Evolutionary conservation across 1,284 basidiomycete genomes (phyloP).

Genomic region (Nidula niveotomentosa): DNA sequence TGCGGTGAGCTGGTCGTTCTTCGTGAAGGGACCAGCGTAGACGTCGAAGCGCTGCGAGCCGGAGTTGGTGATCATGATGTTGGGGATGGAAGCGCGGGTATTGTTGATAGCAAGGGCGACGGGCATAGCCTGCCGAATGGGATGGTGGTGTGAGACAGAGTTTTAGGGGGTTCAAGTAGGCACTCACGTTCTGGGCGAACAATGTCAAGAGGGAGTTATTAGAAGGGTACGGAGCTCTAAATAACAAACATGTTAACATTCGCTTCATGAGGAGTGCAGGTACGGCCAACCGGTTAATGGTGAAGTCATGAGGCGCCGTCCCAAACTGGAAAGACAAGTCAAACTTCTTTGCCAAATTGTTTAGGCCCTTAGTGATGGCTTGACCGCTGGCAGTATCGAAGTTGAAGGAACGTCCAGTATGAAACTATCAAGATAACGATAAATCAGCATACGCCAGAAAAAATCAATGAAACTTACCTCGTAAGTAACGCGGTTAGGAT

Average conservation of each 20-base stretch:
- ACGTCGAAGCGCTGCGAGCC: conserved; percentile 79
- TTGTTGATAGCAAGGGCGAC: conserved; percentile 62
- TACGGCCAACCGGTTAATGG: conserved; percentile 49
- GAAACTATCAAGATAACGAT: conserved; percentile 42
- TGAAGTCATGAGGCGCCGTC: conserved; percentile 73
- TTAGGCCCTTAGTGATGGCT: conserved; percentile 54
- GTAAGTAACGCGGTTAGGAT: conserved; percentile 73
- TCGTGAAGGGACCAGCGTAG: conserved; percentile 67
- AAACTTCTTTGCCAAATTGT: conserved; percentile 50
- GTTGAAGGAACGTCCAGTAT: conserved; percentile 41
- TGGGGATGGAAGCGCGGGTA: conserved; percentile 55
- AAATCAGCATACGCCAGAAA: not conserved
- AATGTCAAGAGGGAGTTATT: conserved; percentile 63
- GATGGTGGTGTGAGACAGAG: not conserved
- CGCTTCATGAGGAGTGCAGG: not conserved
- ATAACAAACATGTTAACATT: not conserved
- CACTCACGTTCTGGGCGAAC: conserved; percentile 55
- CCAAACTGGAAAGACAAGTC: conserved; percentile 60
- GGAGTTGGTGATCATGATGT: conserved; percentile 71
- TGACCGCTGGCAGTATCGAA: conserved; percentile 60
- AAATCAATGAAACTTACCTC: conserved; percentile 38
- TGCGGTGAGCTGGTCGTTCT: conserved; percentile 77
- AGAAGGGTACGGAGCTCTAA: conserved; percentile 64
- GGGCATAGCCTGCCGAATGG: conserved; percentile 42
- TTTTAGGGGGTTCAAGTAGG: not conserved